Evolutionary conservation across 192 early-diverging fungal species (phyloP).

Genomic region (Linnemannia hyalina): DNA sequence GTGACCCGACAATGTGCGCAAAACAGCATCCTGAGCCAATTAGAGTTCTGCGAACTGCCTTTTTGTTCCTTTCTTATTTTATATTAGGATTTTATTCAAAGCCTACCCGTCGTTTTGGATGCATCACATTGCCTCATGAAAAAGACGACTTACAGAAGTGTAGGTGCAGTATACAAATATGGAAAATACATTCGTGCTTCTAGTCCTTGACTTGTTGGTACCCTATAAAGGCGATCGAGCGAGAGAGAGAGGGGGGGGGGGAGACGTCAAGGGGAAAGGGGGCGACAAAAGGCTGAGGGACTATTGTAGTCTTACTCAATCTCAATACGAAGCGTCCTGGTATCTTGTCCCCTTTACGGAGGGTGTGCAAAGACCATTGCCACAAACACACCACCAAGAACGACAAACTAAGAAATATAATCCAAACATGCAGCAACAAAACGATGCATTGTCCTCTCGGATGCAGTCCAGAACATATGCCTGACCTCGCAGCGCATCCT

Average conservation of each 20-base stretch:
- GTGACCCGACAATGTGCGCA: background rate
- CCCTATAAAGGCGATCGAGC: background rate
- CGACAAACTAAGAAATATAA: background rate
- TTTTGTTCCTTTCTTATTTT: background rate
- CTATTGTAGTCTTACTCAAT: background rate
- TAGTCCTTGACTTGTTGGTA: background rate
- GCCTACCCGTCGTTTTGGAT: background rate
- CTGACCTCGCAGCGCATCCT: background rate
- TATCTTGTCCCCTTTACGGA: background rate
- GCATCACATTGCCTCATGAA: background rate
- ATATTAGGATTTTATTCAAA: background rate
- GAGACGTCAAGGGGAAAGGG: background rate
- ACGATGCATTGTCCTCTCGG: background rate
- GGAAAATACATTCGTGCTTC: background rate
- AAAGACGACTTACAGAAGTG: background rate
- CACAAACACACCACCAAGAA: no score
- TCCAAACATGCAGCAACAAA: background rate
- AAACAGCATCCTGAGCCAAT: background rate
- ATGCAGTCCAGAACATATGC: background rate
- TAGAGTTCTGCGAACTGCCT: background rate
- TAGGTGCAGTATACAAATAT: background rate
- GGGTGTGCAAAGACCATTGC: background rate
- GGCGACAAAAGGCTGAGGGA: background rate
- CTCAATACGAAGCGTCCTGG: background rate
- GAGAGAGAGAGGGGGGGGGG: background rate